Conservation (phyloP, 2,329 filamentous ascomycete species). For the Neurospora sp. region DNA sequence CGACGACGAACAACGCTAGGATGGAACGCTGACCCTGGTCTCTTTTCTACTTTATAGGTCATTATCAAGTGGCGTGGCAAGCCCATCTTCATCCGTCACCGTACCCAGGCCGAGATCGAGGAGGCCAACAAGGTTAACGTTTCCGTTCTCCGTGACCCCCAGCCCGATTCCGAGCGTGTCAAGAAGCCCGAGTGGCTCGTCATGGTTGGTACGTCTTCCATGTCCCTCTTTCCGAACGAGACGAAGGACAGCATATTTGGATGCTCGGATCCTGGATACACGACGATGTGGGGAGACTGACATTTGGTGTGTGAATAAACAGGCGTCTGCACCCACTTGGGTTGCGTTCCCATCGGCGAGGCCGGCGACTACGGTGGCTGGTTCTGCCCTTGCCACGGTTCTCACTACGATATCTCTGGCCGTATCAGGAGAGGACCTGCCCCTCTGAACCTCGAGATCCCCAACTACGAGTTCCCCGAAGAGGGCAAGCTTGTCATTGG, state of each 20-base stretch:
- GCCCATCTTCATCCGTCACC: conserved; percentile 99
- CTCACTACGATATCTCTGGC: conserved; percentile 99
- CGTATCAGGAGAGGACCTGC: conserved; percentile 96
- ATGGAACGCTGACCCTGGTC: conserved; percentile 1
- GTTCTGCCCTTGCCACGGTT: conserved; percentile 99
- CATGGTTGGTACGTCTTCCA: conserved; percentile 68
- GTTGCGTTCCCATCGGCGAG: conserved; percentile 98
- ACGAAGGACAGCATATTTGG: not conserved
- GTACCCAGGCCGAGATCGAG: conserved; percentile 84
- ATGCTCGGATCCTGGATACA: not conserved
- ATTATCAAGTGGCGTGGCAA: conserved; percentile 99
- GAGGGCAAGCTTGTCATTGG: conserved; percentile 86
- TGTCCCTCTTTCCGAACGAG: not conserved
- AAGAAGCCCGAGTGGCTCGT: conserved; percentile 98
- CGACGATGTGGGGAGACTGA: conserved; percentile 14
- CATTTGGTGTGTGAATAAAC: conserved; percentile 2
- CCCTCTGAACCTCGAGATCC: conserved; percentile 94
- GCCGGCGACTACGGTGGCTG: conserved; percentile 96
- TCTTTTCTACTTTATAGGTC: conserved; percentile 43
- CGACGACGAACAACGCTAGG: not conserved
- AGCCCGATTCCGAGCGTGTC: conserved; percentile 83
- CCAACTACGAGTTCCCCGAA: conserved; percentile 83
- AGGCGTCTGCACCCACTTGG: conserved; percentile 98
- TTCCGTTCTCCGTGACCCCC: conserved; percentile 76
- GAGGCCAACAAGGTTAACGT: conserved; percentile 86